Percentiles rank a stretch among this genome's conserved stretches.
phyloP scores from a whole-genome alignment of 192 early-diverging fungal species.

The Rhizoclosmatium sp. region DNA sequence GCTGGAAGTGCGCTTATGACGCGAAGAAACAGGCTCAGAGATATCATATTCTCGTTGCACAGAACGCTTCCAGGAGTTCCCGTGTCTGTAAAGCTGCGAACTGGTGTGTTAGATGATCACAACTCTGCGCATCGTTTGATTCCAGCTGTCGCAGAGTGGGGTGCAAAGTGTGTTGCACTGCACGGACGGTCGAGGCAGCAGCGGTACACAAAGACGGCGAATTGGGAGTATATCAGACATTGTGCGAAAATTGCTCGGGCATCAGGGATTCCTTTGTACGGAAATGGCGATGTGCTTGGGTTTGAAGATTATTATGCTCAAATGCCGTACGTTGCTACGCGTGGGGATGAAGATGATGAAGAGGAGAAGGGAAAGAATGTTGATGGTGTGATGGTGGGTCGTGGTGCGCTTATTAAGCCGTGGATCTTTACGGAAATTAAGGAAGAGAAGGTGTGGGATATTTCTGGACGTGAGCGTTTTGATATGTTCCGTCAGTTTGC shows the following conservation, averaged over 20 bases:
- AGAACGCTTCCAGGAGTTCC: slow-evolving; percentile 72
- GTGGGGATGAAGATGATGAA: neutral
- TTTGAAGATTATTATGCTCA: slow-evolving; percentile 84
- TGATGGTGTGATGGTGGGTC: slow-evolving; percentile 91
- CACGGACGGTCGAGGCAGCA: slow-evolving; percentile 94
- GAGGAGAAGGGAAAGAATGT: slow-evolving; percentile 48
- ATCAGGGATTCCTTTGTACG: slow-evolving; percentile 58
- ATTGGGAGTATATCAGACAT: slow-evolving; percentile 90
- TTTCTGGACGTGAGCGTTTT: slow-evolving; percentile 86
- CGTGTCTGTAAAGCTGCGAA: slow-evolving; percentile 91
- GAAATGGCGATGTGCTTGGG: slow-evolving; percentile 78
- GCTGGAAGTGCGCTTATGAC: slow-evolving; percentile 84
- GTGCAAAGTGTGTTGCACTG: slow-evolving; percentile 73
- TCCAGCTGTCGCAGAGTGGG: slow-evolving; percentile 70
- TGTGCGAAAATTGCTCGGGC: slow-evolving; percentile 46
- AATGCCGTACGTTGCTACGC: slow-evolving; percentile 40
- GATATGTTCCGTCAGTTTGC: slow-evolving; percentile 88
- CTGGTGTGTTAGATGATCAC: slow-evolving; percentile 68
- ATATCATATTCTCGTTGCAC: slow-evolving; percentile 79
- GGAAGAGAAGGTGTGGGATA: slow-evolving; percentile 87
- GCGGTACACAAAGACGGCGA: slow-evolving; percentile 86
- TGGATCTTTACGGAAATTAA: slow-evolving; percentile 98
- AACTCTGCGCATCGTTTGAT: slow-evolving; percentile 78
- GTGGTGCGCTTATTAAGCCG: slow-evolving; percentile 94
- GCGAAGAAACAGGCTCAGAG: slow-evolving; percentile 67